Conservation (phyloP, 2,329 filamentous ascomycete genomes). For the Mariannaea sp. region DNA sequence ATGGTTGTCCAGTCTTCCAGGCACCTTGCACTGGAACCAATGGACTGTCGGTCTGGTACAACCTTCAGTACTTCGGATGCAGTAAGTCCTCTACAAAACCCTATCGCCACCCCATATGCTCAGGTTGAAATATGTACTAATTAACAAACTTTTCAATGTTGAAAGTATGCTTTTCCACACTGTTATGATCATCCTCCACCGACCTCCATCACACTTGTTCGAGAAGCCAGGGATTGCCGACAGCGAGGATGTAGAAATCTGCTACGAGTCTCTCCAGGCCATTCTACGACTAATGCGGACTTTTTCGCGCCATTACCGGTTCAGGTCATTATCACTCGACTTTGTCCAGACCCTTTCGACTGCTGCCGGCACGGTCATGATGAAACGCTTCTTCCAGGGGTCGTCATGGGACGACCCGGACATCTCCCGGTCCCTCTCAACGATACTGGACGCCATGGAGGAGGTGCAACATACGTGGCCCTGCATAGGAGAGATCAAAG, state of each 20-base stretch:
- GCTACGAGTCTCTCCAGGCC: conserved; percentile 53
- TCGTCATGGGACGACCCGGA: conserved; percentile 48
- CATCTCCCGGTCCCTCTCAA: conserved; percentile 55
- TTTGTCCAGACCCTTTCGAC: conserved; percentile 56
- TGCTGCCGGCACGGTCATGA: conserved; percentile 52
- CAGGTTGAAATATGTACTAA: neutral
- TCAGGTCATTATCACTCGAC: conserved; percentile 50
- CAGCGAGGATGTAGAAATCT: conserved; percentile 54
- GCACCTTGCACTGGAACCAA: conserved; percentile 56
- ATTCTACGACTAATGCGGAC: conserved; percentile 51
- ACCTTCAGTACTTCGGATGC: conserved; percentile 52
- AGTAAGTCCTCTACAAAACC: conserved; percentile 44
- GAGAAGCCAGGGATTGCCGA: conserved; percentile 45
- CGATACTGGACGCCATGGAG: conserved; percentile 55
- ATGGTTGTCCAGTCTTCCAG: conserved; percentile 52
- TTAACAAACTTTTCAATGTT: conserved; percentile 27
- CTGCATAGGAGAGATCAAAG: conserved; percentile 50
- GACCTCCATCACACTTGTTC: conserved; percentile 52
- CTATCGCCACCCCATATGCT: neutral
- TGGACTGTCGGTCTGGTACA: conserved; percentile 55
- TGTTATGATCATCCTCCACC: conserved; percentile 56
- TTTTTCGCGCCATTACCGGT: conserved; percentile 51
- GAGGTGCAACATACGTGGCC: conserved; percentile 57
- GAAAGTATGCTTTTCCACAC: conserved; percentile 55
- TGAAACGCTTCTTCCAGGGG: conserved; percentile 50